Base-by-base conservation (phyloP, 1,284 basidiomycete species). In the Phellinidium pouzarii region DNA sequence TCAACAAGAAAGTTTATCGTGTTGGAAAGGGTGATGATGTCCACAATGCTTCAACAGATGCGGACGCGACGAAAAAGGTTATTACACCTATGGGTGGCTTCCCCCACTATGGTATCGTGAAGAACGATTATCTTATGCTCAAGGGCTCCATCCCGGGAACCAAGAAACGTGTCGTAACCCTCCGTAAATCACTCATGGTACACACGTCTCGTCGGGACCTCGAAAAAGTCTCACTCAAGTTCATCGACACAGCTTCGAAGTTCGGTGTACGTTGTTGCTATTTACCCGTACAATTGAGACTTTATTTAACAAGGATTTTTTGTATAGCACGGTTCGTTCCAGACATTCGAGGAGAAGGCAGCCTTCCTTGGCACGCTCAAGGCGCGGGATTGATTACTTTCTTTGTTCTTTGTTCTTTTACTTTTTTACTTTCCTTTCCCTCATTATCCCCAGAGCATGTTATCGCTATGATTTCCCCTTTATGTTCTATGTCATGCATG, bases 41-140 rank as follows among this genome's bases (percentile, higher is more conserved):
- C 43, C 77, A 71, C 59, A 97, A 94, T 61, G 96, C 93, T 36
- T 86, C 94, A 54, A 99, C 96, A 47, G 94, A 95, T 61, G 84
- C 86, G 59, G 94, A 97, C 69, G 80, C 92, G 65, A 94, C 92
- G 64, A 83, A 90, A 77, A 99, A 99, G 81, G 63, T 76, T 59
- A 98, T 99, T 74, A 99, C 92, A 60, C 96, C 96, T 53, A 84
- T 99, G 83, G 96, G 96, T 76, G 96, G 95, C 69, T 99, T 96
- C 87, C 93, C 94, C 56, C 93, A 94, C 75, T 99, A 96, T 73
- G 95, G 95, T 82, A 81, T 96, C 67, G 87, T 99, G 75, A 94
- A 91, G 80, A 94, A 97, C 79, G 96, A 99, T 75, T 99, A 88
- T 78, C 74, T 99, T 66, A 87, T 98, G 75, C 78, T 98, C 71